Base-by-base conservation (phyloP, 1,284 basidiomycete species). In the Ustilago vetiveriae region DNA sequence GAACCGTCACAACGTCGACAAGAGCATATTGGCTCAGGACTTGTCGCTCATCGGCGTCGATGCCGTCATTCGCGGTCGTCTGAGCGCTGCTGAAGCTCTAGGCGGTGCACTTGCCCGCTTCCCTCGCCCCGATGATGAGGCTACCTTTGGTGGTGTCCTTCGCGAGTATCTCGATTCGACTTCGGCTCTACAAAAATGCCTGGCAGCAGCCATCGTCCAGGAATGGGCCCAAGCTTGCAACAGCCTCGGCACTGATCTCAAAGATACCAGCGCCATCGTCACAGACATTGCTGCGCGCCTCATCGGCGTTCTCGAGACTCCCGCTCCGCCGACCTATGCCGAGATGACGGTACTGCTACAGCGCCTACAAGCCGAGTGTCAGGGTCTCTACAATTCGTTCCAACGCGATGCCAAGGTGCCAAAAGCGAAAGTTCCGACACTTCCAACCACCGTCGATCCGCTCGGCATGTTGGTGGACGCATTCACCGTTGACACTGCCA, bases 21-120 rank as follows among this genome's bases (percentile, higher is more conserved):
- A 94, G 85, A 91, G 91, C 57, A 94, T 98, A 88, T 86, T 98
- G 42, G 86, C 88, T 0, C 94, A 98, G 79, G 96, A 99, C 80
- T 84, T 95, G 49, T 88, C 91, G 0, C 85, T 99, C 19, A 86
- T 98, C 23, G 86, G 90, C 7, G 84, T 88, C 14, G 94, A 97
- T 76, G 85, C 88, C 1, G 88, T 94, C 26, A 84, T 96, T 54
- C 88, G 91, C 66, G 92, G 92, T 16, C 87, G 96, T 33, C 84
- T 98, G 4, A 89, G 90, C 4, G 88, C 90, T 2, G 90, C 92
- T 1, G 88, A 87, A 13, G 92, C 93, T 0, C 82, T 98, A 11
- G 92, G 94, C 1, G 84, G 86, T 69, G 81, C 93, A 7, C 86
- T 92, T 39, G 84, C 87, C 5, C 85, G 85, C 50, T 92, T 90